Base-by-base conservation (phyloP, 306 rosid genomes). In the Vigna trinervia region DNA sequence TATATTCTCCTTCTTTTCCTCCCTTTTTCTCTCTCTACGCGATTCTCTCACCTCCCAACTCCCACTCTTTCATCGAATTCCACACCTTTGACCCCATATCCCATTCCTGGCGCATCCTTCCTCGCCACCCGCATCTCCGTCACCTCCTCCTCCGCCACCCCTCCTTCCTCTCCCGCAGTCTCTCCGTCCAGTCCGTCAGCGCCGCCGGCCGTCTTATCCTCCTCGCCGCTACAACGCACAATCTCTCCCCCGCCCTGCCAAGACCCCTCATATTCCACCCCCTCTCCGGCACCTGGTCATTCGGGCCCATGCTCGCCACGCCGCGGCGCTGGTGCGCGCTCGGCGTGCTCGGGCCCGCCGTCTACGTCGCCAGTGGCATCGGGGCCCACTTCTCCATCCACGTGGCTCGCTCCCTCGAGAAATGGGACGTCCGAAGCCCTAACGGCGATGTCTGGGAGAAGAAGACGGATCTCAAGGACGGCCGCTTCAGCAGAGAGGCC, bases 251-350 rank as follows among this genome's bases (percentile, higher is more conserved):
- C 0, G 97, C 97, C 0, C 91, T 94, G 2, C 68, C 93, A 0
- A 86, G 80, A 7, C 98, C 97, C 4, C 71, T 95, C 7, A 66
- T 87, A 64, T 95, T 90, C 84, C 67, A 83, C 68, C 95, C 97
- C 6, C 5, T 50, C 20, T 13, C 86, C 1, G 10, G 1, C 0
- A 6, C 28, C 0, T 95, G 98, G 98, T 51, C 36, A 0, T 36
- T 50, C 1, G 96, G 91, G 3, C 96, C 97, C 1, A 36, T 82
- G 0, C 84, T 95, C 6, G 0, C 81, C 54, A 50, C 64, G 0
- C 93, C 96, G 0, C 91, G 98, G 26, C 91, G 98, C 6, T 95
- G 98, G 98, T 95, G 98, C 30, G 95, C 90, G 0, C 60, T 85
- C 1, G 98, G 96, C 0, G 13, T 85, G 0, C 60, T 59, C 0